phyloP scores from a whole-genome alignment of 257 asterid genomes.

The Lycium ferocissimum region DNA sequence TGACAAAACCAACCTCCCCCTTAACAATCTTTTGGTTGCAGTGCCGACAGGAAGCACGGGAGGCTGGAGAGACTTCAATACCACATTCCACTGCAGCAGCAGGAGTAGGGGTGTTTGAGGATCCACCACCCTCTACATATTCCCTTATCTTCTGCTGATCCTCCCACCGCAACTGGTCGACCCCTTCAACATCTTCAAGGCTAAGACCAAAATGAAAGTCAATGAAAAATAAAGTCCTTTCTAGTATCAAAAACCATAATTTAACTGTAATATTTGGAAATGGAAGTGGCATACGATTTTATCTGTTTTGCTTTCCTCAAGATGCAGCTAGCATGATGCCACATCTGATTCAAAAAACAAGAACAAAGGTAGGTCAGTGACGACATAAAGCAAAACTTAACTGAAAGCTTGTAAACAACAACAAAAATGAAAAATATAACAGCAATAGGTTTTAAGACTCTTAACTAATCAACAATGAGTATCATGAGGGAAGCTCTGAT shows the following conservation, averaged over 20 bases:
- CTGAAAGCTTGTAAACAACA: not conserved
- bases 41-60: conserved; percentile 83
- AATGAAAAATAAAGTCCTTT: not conserved
- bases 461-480: not conserved
- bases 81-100: conserved; percentile 53
- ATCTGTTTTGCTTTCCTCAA: conserved; percentile 76
- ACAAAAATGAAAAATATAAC: not conserved
- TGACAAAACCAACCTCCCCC: conserved; percentile 67
- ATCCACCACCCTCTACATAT: conserved; percentile 54
- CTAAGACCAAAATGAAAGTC: conserved; percentile 46
- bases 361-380: conserved; percentile 16
- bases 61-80: conserved; percentile 68
- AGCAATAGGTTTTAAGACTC: not conserved
- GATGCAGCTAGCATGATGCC: conserved; percentile 94
- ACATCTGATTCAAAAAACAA: conserved; percentile 70
- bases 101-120: conserved; percentile 45
- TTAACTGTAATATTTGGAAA: conserved; percentile 12
- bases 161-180: conserved; percentile 93
- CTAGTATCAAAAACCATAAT: conserved; percentile 12
- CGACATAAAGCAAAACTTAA: not conserved
- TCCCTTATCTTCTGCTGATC: conserved; percentile 85
- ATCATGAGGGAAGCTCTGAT: not conserved
- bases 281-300: conserved; percentile 57
- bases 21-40: conserved; percentile 78
- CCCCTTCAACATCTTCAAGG: conserved; percentile 86